phyloP scores from a whole-genome alignment of 805 yeast species.

The Peterozyma xylosa region DNA sequence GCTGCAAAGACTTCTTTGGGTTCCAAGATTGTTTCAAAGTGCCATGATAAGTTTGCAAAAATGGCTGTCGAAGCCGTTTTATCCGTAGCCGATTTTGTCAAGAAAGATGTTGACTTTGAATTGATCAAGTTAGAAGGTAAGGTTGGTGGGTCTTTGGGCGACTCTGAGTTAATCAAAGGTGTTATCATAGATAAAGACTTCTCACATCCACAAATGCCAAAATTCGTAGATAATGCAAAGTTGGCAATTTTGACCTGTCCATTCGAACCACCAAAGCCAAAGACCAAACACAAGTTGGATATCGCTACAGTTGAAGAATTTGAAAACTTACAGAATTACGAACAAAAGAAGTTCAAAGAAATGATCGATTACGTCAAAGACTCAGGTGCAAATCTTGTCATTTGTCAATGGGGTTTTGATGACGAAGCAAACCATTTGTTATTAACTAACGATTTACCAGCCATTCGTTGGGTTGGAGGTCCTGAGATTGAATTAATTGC shows the following conservation, averaged over 20 bases:
- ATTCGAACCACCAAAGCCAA: conserved; percentile 99
- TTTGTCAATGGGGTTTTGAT: conserved; percentile 99
- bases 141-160: conserved; percentile 89
- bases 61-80: conserved; percentile 97
- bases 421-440: conserved; percentile 96
- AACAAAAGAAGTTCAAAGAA: conserved; percentile 80
- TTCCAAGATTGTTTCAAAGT: conserved; percentile 89
- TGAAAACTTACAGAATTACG: conserved; percentile 83
- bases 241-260: conserved; percentile 96
- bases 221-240: conserved; percentile 67
- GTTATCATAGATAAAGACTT: conserved; percentile 93
- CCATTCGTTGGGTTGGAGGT: conserved; percentile 99
- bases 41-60: conserved; percentile 87
- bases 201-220: conserved; percentile 98
- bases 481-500: conserved; percentile 93
- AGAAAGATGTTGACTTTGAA: conserved; percentile 96
- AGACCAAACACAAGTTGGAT: conserved; percentile 95
- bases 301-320: conserved; percentile 93
- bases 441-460: conserved; percentile 82
- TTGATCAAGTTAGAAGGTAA: conserved; percentile 92
- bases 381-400: conserved; percentile 92
- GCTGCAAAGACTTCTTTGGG: conserved; percentile 96
- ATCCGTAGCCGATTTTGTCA: conserved; percentile 83
- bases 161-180: conserved; percentile 80
- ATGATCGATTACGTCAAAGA: conserved; percentile 84